Evolutionary conservation across 2,329 filamentous ascomycete genomes (phyloP).

Genomic region (Canariomyces notabilis): DNA sequence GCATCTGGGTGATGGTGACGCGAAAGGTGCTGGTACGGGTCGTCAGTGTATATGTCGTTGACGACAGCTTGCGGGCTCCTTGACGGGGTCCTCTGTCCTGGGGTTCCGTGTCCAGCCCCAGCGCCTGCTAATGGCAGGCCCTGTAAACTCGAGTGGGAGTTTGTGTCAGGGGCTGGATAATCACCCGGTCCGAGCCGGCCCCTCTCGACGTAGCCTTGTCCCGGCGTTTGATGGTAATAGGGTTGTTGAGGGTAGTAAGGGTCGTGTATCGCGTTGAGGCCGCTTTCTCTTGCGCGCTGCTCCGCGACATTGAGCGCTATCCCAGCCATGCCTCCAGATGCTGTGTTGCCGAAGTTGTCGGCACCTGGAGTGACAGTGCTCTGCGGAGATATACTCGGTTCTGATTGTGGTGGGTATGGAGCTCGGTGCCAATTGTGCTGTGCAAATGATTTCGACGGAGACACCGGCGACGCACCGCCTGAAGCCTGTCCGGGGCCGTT

Average conservation of each 20-base stretch:
- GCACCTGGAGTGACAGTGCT: slow-evolving; percentile 54
- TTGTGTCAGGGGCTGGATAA: slow-evolving; percentile 30
- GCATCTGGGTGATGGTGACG: slow-evolving; percentile 43
- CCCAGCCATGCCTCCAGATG: slow-evolving; percentile 62
- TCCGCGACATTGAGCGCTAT: slow-evolving; percentile 64
- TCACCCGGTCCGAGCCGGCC: slow-evolving; percentile 10
- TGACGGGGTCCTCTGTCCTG: slow-evolving; percentile 34
- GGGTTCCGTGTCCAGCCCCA: slow-evolving; percentile 33
- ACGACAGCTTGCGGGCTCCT: slow-evolving; percentile 45
- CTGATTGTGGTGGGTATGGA: slow-evolving; percentile 24
- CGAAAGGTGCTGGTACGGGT: slow-evolving; percentile 61
- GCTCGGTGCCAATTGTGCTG: slow-evolving; percentile 21
- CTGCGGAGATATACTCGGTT: slow-evolving; percentile 25
- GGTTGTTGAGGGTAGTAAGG: slow-evolving; percentile 29
- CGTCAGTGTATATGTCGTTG: slow-evolving; percentile 51
- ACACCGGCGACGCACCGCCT: slow-evolving; percentile 26
- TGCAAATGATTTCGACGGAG: slow-evolving; percentile 26
- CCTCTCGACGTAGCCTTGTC: slow-evolving; percentile 14
- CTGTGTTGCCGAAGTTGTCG: slow-evolving; percentile 61
- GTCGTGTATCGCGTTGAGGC: slow-evolving; percentile 54
- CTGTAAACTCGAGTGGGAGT: slow-evolving; percentile 41
- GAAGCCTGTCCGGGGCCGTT: slow-evolving; percentile 22
- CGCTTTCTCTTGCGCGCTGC: slow-evolving; percentile 59
- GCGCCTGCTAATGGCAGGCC: slow-evolving; percentile 33
- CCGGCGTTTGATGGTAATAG: slow-evolving; percentile 25